phyloP scores from a whole-genome alignment of 2,329 filamentous ascomycete genomes.

The Zopfia rhizophila region DNA sequence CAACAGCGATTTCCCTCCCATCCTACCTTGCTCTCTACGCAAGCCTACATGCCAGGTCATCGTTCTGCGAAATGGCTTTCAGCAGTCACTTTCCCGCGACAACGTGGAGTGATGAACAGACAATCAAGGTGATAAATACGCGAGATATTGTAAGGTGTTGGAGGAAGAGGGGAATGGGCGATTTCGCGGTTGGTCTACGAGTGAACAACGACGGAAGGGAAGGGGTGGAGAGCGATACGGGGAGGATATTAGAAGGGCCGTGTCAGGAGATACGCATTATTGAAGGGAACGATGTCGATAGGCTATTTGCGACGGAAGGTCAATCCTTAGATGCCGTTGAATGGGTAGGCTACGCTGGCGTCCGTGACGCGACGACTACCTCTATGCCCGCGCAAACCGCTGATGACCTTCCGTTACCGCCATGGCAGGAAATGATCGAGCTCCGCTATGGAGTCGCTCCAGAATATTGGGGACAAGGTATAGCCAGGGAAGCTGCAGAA shows the following conservation, averaged over 20 bases:
- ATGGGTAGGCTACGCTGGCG: conserved; percentile 33
- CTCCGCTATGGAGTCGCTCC: conserved; percentile 27
- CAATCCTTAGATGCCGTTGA: conserved; percentile 1
- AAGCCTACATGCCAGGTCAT: conserved; percentile 18
- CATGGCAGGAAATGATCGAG: conserved; percentile 30
- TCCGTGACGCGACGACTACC: conserved; percentile 29
- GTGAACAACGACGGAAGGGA: neutral
- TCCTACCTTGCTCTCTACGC: conserved; percentile 19
- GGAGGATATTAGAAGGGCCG: no score
- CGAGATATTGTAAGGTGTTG: conserved; percentile 26
- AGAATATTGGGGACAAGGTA: conserved; percentile 25
- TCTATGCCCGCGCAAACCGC: conserved; percentile 21
- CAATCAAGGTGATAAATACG: conserved; percentile 17
- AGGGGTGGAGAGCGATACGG: no score
- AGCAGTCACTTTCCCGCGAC: conserved; percentile 16
- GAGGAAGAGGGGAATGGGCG: conserved; percentile 22
- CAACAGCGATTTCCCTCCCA: conserved; percentile 12
- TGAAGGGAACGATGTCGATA: no score
- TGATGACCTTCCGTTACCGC: conserved; percentile 21
- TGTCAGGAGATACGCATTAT: no score
- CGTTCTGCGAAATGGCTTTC: conserved; percentile 25
- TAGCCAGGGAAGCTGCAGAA: conserved; percentile 28
- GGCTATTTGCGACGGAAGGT: no score
- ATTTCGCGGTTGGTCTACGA: conserved; percentile 25
- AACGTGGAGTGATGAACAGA: conserved; percentile 20